These are phyloP conservation scores for Aspergillus sp. DNA, from an alignment of 2,329 filamentous ascomycete species.

Conservation along the genomic window DNA sequence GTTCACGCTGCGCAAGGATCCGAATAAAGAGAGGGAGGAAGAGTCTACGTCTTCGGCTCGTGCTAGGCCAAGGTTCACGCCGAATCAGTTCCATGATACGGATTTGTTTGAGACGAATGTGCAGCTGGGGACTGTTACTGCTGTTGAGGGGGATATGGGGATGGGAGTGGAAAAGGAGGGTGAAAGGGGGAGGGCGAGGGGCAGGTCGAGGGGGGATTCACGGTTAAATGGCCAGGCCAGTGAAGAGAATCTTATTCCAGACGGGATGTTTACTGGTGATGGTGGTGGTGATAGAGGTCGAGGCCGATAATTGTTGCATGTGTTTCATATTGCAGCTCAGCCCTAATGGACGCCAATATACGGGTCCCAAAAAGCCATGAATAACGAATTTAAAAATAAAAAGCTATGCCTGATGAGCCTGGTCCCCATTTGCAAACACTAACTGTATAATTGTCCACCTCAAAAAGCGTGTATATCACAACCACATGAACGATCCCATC, in stretches of 20 bases:
- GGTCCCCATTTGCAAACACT: too few relatives aligned
- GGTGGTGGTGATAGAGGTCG: too few relatives aligned
- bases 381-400: too few relatives aligned
- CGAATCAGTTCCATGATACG: neutral
- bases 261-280: neutral
- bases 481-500: neutral
- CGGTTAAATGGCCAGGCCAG: neutral
- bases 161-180: too few relatives aligned
- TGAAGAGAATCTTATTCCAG: neutral
- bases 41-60: neutral
- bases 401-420: too few relatives aligned
- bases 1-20: constrained; percentile 7
- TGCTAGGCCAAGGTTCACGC: neutral
- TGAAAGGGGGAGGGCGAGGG: neutral
- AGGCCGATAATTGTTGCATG: neutral
- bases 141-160: neutral
- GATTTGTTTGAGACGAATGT: constrained; percentile 3
- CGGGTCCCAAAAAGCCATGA: too few relatives aligned
- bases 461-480: too few relatives aligned
- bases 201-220: neutral
- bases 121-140: neutral
- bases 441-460: too few relatives aligned
- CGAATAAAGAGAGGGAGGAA: neutral
- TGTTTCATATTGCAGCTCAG: too few relatives aligned
- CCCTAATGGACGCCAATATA: too few relatives aligned